Percentiles rank a stretch among this genome's conserved stretches.
Conservation (phyloP, 108 stramenopile genomes). For the Discostella stelligeroides region DNA sequence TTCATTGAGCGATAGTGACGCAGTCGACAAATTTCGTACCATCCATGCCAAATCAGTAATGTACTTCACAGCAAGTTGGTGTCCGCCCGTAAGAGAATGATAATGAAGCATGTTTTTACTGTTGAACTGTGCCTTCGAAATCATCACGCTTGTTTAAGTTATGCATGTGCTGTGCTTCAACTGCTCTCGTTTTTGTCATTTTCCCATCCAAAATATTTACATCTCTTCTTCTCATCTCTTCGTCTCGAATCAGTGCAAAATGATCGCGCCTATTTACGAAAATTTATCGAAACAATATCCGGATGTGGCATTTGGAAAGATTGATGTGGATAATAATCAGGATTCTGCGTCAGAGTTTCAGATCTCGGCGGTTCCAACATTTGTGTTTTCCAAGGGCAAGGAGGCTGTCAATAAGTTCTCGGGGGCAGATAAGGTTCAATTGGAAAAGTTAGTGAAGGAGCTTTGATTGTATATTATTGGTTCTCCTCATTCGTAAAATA, state of each 20-base stretch:
- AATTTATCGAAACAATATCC: constrained; percentile 68
- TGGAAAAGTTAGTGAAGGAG: constrained; percentile 56
- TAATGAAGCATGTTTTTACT: too few species aligned
- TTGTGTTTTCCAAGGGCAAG: constrained; percentile 67
- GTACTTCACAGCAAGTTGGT: constrained; percentile 83
- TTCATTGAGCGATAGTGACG: constrained; percentile 59
- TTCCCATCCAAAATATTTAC: too few species aligned
- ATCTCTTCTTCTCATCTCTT: too few species aligned
- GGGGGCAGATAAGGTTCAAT: constrained; percentile 64
- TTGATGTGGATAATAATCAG: constrained; percentile 80
- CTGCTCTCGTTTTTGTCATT: too few species aligned
- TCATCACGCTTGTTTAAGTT: too few species aligned
- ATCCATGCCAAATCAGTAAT: constrained; percentile 67
- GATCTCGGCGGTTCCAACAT: constrained; percentile 76
- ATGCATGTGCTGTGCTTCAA: too few species aligned
- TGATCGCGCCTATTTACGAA: constrained; percentile 68
- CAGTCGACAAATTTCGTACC: constrained; percentile 71
- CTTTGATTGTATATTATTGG: background rate
- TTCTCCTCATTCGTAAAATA: background rate
- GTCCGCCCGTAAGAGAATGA: too few species aligned
- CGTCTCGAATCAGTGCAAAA: too few species aligned
- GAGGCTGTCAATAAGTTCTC: constrained; percentile 59
- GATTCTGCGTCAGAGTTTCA: constrained; percentile 71
- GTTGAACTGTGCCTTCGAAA: too few species aligned
- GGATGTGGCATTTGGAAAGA: constrained; percentile 75